phyloP scores from a whole-genome alignment of 2,329 filamentous ascomycete genomes.

The Monilinia polystroma region DNA sequence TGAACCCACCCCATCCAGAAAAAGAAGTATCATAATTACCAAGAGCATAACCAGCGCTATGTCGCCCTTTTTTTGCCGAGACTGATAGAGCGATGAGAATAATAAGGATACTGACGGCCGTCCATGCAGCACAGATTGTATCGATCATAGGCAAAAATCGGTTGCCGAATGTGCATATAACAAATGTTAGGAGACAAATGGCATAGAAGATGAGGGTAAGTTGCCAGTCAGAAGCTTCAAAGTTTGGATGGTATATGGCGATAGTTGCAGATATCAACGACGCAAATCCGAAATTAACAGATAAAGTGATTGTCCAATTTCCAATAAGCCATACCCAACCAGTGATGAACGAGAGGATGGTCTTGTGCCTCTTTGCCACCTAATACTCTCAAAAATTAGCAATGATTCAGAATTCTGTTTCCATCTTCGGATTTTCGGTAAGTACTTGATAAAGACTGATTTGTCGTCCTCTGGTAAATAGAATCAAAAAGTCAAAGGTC shows the following conservation, averaged over 20 bases:
- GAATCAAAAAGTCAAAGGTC: not conserved
- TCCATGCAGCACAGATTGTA: conserved; percentile 56
- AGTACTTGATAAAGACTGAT: not conserved
- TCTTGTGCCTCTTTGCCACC: conserved; percentile 60
- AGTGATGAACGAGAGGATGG: conserved; percentile 66
- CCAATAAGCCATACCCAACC: conserved; percentile 77
- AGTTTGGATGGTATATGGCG: conserved; percentile 55
- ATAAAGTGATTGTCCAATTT: conserved; percentile 78
- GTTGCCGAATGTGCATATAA: conserved; percentile 67
- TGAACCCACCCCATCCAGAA: conserved; percentile 58
- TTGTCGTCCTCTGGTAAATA: not conserved
- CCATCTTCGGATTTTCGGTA: not conserved
- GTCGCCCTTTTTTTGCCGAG: conserved; percentile 53
- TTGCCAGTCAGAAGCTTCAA: conserved; percentile 58
- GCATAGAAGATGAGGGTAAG: conserved; percentile 70
- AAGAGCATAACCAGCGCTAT: conserved; percentile 52
- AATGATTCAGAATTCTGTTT: not conserved
- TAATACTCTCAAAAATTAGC: not conserved
- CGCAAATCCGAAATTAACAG: conserved; percentile 73
- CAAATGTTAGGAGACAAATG: conserved; percentile 62
- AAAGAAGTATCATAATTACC: conserved; percentile 56
- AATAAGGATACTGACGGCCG: conserved; percentile 54
- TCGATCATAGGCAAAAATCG: conserved; percentile 63
- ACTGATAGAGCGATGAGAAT: conserved; percentile 57
- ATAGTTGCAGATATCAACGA: conserved; percentile 53